Percentiles rank a stretch among this genome's conserved stretches.
Evolutionary conservation across 768 basidiomycete genomes (phyloP).

Genomic region (Russula griseocarnosa): DNA sequence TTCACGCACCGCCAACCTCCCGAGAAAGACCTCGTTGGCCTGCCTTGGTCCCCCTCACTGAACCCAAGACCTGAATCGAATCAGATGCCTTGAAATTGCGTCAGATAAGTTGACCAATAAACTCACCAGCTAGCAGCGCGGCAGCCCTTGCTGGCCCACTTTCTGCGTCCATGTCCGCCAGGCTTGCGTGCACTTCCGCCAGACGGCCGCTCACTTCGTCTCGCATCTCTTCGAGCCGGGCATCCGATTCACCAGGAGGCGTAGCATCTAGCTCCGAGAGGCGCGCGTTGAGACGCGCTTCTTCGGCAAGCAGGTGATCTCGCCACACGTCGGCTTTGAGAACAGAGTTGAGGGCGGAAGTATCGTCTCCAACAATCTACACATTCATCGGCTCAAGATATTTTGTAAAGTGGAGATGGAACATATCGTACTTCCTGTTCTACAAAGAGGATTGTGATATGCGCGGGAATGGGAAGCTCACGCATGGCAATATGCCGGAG

Average conservation of each 20-base stretch:
- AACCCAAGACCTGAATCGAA: constrained; percentile 75
- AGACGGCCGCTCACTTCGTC: constrained; percentile 80
- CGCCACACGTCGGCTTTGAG: constrained; percentile 99
- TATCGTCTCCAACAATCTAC: constrained; percentile 91
- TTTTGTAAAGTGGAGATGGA: background rate
- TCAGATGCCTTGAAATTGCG: constrained; percentile 1
- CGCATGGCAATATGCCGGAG: constrained; percentile 92
- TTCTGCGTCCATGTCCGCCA: constrained; percentile 98
- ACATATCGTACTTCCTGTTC: constrained; percentile 81
- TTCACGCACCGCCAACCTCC: constrained; percentile 83
- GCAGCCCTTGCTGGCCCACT: constrained; percentile 95
- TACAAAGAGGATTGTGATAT: constrained; percentile 96
- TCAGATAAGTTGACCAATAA: background rate
- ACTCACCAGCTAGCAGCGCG: constrained; percentile 74
- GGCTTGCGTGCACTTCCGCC: constrained; percentile 81
- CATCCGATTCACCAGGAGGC: constrained; percentile 42
- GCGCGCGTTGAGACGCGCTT: constrained; percentile 65
- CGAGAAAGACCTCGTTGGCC: constrained; percentile 81
- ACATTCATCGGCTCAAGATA: background rate
- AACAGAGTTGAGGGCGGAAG: constrained; percentile 86
- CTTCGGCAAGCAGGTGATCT: constrained; percentile 86
- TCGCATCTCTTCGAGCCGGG: constrained; percentile 71
- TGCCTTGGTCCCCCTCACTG: constrained; percentile 78
- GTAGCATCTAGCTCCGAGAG: constrained; percentile 69
- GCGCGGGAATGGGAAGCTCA: constrained; percentile 88